Conservation (phyloP, 106 monocot genomes). For the Dendrobium huoshanense region DNA sequence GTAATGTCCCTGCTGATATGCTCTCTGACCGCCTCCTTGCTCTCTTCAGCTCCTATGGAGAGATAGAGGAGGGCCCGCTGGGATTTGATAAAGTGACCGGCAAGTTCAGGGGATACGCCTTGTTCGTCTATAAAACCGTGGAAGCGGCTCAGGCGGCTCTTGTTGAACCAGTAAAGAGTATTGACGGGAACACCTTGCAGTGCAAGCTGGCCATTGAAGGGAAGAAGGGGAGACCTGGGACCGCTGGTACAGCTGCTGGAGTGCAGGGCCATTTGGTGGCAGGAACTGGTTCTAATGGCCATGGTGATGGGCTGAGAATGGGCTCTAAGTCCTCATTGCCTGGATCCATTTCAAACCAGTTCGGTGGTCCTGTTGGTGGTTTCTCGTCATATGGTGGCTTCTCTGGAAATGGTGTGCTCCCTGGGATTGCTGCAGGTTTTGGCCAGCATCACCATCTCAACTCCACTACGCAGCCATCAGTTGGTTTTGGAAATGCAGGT, state of each 20-base stretch:
- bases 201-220: conserved; percentile 77
- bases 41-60: conserved; percentile 65
- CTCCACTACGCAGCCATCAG: not conserved
- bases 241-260: not conserved
- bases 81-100: conserved; percentile 27
- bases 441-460: conserved; percentile 3
- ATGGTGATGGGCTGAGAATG: conserved; percentile 3
- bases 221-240: conserved; percentile 62
- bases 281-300: not conserved
- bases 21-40: conserved; percentile 56
- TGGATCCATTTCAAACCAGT: conserved; percentile 8
- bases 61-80: conserved; percentile 92
- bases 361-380: conserved; percentile 3
- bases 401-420: not conserved
- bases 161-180: conserved; percentile 51
- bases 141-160: conserved; percentile 64
- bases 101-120: conserved; percentile 52
- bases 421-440: not conserved
- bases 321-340: conserved; percentile 11
- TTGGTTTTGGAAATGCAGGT: conserved; percentile 4
- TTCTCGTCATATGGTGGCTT: conserved; percentile 9
- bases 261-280: not conserved
- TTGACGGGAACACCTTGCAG: conserved; percentile 46
- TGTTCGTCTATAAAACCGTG: conserved; percentile 79
- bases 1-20: conserved; percentile 72